Percentiles rank a stretch among this genome's conserved stretches.
phyloP scores from a whole-genome alignment of 2,329 filamentous ascomycete genomes.

The Metarhizium brunneum region DNA sequence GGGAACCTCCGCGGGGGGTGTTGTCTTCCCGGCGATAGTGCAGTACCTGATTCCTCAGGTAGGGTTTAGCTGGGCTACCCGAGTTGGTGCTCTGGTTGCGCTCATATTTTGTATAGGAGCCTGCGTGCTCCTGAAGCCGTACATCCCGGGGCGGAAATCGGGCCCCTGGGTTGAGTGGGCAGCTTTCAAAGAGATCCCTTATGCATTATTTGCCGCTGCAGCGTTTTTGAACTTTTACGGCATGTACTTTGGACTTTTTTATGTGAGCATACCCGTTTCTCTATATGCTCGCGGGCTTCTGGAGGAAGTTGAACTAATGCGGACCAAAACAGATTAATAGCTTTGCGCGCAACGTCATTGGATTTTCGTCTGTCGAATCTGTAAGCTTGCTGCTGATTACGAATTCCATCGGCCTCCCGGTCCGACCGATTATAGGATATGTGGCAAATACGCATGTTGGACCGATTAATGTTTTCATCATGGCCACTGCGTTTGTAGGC shows the following conservation, averaged over 20 bases:
- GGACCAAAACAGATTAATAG: slow-evolving; percentile 28
- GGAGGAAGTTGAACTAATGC: background rate
- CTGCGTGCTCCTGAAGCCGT: slow-evolving; percentile 30
- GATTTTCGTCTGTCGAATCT: slow-evolving; percentile 37
- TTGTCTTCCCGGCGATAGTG: slow-evolving; percentile 48
- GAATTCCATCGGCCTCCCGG: slow-evolving; percentile 46
- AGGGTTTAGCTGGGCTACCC: slow-evolving; percentile 55
- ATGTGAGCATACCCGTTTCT: slow-evolving; percentile 23
- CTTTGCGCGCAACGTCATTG: slow-evolving; percentile 31
- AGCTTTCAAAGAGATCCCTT: slow-evolving; percentile 48
- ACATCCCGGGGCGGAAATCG: slow-evolving; percentile 36
- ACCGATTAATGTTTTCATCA: slow-evolving; percentile 44
- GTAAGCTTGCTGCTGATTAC: slow-evolving; percentile 47
- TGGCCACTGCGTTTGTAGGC: slow-evolving; percentile 33
- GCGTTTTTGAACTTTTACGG: slow-evolving; percentile 35
- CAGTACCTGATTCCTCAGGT: slow-evolving; percentile 46
- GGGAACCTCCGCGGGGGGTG: slow-evolving; percentile 46
- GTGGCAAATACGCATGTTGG: slow-evolving; percentile 44
- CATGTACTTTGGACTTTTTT: slow-evolving; percentile 30
- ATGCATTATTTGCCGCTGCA: slow-evolving; percentile 40
- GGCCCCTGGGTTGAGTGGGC: slow-evolving; percentile 45
- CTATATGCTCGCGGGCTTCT: background rate
- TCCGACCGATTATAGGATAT: slow-evolving; percentile 42
- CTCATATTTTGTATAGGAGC: slow-evolving; percentile 33
- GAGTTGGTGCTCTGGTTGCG: slow-evolving; percentile 55